A percentile compares a stretch with the other conserved stretches of the same genome.
Evolutionary conservation across 148 eudicot genomes (phyloP).

Genomic region (Dysphania ambrosioides): DNA sequence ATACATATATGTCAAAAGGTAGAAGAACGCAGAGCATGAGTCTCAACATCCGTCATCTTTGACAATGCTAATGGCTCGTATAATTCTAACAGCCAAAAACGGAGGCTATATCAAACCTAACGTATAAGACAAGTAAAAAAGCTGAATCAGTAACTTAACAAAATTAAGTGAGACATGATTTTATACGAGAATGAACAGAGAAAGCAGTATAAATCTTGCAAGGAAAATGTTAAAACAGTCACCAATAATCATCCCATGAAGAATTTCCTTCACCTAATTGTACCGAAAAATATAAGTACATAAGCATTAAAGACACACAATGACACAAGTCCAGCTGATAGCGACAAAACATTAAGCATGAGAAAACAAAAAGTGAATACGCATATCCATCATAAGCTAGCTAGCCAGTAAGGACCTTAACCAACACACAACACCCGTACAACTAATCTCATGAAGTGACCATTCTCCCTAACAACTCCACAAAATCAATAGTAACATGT

Average conservation of each 20-base stretch:
- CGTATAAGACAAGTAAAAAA: background rate
- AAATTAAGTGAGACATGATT: background rate
- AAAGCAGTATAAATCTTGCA: background rate
- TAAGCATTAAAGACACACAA: conserved; percentile 7
- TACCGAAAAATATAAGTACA: background rate
- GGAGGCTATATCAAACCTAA: background rate
- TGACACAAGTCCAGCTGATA: background rate
- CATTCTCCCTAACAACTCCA: too few relatives aligned
- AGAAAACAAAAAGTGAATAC: too few relatives aligned
- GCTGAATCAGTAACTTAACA: background rate
- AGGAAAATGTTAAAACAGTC: background rate
- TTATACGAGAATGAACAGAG: background rate
- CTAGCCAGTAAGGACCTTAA: too few relatives aligned
- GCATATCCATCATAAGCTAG: too few relatives aligned
- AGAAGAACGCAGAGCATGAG: background rate
- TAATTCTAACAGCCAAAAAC: too few relatives aligned
- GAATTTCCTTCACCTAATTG: background rate
- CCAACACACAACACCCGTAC: too few relatives aligned
- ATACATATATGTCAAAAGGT: background rate
- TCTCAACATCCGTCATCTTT: background rate
- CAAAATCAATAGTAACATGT: too few relatives aligned
- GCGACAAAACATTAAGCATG: background rate
- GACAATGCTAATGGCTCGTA: background rate
- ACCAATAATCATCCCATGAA: background rate
- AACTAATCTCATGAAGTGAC: too few relatives aligned